phyloP scores from a whole-genome alignment of 2,329 filamentous ascomycete genomes.

The Bipolaris victoriae region DNA sequence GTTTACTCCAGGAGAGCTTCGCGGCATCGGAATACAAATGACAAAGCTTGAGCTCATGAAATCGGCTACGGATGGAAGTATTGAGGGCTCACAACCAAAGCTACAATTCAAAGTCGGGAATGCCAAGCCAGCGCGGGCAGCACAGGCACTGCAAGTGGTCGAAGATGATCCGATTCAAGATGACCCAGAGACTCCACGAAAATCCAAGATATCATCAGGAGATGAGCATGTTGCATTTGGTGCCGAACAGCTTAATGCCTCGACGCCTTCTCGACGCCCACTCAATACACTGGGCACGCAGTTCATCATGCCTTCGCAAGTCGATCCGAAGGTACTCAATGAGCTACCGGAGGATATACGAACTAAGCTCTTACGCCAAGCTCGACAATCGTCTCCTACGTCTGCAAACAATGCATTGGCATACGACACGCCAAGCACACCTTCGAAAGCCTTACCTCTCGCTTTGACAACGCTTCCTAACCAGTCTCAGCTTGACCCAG shows the following conservation, averaged over 20 bases:
- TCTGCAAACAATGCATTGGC: conserved; percentile 18
- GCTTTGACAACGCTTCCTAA: conserved; percentile 56
- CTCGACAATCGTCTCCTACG: conserved; percentile 37
- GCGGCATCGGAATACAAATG: conserved; percentile 91
- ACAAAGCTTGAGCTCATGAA: conserved; percentile 87
- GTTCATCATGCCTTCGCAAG: conserved; percentile 84
- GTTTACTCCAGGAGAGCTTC: conserved; percentile 89
- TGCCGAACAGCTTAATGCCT: conserved; percentile 44
- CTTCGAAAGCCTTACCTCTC: conserved; percentile 30
- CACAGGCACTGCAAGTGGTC: conserved; percentile 23
- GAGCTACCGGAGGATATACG: conserved; percentile 86
- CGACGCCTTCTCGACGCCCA: conserved; percentile 65
- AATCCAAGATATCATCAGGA: conserved; percentile 30
- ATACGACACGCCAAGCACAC: conserved; percentile 15
- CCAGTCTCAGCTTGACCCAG: conserved; percentile 82
- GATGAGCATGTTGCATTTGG: conserved; percentile 48
- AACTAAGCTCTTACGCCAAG: conserved; percentile 65
- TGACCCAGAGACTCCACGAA: conserved; percentile 51
- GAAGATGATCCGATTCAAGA: conserved; percentile 55
- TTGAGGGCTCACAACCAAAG: conserved; percentile 78
- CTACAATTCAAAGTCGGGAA: conserved; percentile 71
- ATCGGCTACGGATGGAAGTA: conserved; percentile 54
- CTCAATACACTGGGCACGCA: conserved; percentile 87
- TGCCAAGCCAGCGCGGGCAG: conserved; percentile 38
- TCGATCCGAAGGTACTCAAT: conserved; percentile 80